phyloP scores from a whole-genome alignment of 2,329 filamentous ascomycete genomes.

The Hypocrella siamensis region DNA sequence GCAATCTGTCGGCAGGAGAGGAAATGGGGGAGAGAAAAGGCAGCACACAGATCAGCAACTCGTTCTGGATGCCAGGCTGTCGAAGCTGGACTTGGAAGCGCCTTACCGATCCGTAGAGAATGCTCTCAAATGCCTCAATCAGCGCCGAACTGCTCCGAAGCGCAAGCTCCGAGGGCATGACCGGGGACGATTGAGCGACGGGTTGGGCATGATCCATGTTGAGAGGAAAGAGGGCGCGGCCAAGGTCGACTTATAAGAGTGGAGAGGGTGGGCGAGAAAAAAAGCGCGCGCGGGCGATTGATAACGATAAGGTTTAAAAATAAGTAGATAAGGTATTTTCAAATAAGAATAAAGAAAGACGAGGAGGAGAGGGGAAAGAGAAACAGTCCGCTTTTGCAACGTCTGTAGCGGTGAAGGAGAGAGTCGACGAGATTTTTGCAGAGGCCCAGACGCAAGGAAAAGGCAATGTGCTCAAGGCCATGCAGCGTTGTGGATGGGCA shows the following conservation, averaged over 20 bases:
- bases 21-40: neutral
- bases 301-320: neutral
- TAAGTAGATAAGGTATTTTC: neutral
- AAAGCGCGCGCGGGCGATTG: neutral
- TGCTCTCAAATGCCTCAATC: constrained; percentile 65
- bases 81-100: too few species aligned
- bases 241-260: neutral
- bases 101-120: constrained; percentile 73
- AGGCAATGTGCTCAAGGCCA: too few species aligned
- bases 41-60: too few species aligned
- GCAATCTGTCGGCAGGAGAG: constrained; percentile 40
- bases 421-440: neutral
- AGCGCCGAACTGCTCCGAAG: constrained; percentile 23
- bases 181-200: constrained; percentile 11
- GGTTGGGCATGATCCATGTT: constrained; percentile 16
- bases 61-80: too few species aligned
- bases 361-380: neutral
- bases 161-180: constrained; percentile 10
- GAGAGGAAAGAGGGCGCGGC: constrained; percentile 1
- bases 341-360: neutral
- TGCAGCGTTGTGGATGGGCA: too few species aligned
- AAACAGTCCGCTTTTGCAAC: neutral
- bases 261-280: neutral
- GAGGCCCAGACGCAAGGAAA: too few species aligned
- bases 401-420: neutral